Evolutionary conservation across 2,329 filamentous ascomycete genomes (phyloP), one percentile per base, ranked within the genome.

Genomic region (Aspergillus glaucus): DNA sequence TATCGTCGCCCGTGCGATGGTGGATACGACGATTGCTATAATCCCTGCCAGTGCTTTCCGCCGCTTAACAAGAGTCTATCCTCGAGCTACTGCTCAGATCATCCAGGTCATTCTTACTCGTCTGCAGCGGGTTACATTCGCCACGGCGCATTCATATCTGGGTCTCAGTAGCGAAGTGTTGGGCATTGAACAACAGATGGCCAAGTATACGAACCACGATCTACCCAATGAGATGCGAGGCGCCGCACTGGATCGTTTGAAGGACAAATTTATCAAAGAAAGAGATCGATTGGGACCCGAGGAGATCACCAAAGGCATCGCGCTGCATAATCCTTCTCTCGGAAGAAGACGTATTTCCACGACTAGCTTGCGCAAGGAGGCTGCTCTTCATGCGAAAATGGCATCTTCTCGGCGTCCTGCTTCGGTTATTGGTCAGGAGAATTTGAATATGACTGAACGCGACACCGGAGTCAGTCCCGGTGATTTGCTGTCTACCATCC

Each of bases 21-120:
- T 94, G 21, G 94, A 98, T 64, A 98, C 93, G 0, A 98, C 94
- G 0, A 96, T 98, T 68, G 93, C 93, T 5, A 94, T 98, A 55
- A 98, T 98, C 49, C 94, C 94, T 1, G 93, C 93, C 1, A 95
- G 90, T 64, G 94, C 93, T 3, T 98, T 98, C 61, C 84, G 90
- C 46, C 84, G 94, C 7, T 75, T 98, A 46, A 98, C 95, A 45
- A 84, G 88, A 62, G 85, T 96, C 21, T 98, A 97, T 60, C 93
- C 93, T 8, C 95, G 94, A 72, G 91, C 94, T 8, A 96, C 93
- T 2, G 86, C 93, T 1, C 94, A 98, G 62, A 97, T 98, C 55
- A 90, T 98, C 5, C 93, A 98, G 64, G 92, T 98, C 42, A 98
- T 98, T 52, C 73, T 98, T 28, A 96, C 94, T 2, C 82, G 94